Evolutionary conservation across 768 basidiomycete genomes (phyloP).

Genomic region (Xerocomellus chrysenteron): DNA sequence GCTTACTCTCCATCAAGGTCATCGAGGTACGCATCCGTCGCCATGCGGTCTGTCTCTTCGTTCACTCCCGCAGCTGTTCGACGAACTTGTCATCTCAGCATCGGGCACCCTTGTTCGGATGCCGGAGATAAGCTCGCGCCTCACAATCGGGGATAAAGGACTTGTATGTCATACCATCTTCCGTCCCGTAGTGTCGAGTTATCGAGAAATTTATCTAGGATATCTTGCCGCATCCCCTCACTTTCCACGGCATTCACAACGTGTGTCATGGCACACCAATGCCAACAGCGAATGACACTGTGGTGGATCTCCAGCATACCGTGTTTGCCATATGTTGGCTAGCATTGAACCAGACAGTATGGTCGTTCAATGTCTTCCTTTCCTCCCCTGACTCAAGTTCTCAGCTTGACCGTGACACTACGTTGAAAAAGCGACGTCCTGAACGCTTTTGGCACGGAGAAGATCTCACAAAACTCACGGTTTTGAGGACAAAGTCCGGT

Average conservation of each 20-base stretch:
- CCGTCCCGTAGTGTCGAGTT: neutral
- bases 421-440: conserved; percentile 62
- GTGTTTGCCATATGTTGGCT: conserved; percentile 84
- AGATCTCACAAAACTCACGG: conserved; percentile 61
- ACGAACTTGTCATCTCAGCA: conserved; percentile 76
- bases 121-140: conserved; percentile 74
- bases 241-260: conserved; percentile 46
- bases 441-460: conserved; percentile 70
- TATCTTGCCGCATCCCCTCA: conserved; percentile 57
- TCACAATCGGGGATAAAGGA: conserved; percentile 74
- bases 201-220: conserved; percentile 43
- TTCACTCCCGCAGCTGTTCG: conserved; percentile 61
- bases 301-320: conserved; percentile 71
- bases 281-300: conserved; percentile 53
- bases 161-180: conserved; percentile 43
- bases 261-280: conserved; percentile 45
- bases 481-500: conserved; percentile 60
- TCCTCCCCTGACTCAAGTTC: conserved; percentile 1
- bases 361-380: conserved; percentile 17
- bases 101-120: conserved; percentile 66
- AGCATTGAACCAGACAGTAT: conserved; percentile 81
- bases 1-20: conserved; percentile 43
- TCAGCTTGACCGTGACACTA: conserved; percentile 61
- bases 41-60: neutral
- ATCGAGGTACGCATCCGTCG: conserved; percentile 59